Evolutionary conservation across 2,329 filamentous ascomycete genomes (phyloP), one percentile per base, ranked within the genome.

Genomic region (Aaosphaeria arxii): DNA sequence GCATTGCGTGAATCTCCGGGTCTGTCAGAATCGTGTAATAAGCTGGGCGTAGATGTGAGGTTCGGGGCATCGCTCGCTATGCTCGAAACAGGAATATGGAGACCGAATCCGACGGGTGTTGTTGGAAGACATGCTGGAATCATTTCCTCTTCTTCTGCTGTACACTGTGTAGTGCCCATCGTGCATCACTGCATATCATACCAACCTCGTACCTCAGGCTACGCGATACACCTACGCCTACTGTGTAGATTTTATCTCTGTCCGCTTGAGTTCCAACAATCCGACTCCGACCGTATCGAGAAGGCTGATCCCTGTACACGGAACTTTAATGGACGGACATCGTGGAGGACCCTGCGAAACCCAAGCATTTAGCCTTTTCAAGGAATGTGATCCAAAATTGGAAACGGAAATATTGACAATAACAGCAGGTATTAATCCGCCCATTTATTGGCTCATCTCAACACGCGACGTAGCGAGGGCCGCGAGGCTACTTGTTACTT

Each of bases 381-480:
- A 50, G 49, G 31, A 47, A 44, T 43, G 50, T 48, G 57, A 48
- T 57, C 66, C 67, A 65, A 64, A 65, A 62, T 58, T 63, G 57
- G 59, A 53, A 59, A 56, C 64, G 64, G 63, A 54, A 61, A 49
- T 63, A 58, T 61, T 57, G 59, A 62, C 62, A 59, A 66, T 64
- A 68, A 59, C 45, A 65, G 63, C 55, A 65, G 58, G 64, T 65
- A 50, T 55, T 59, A 61, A 59, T 60, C 53, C 33, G 51, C 50
- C 45, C 46, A 46, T 55, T 62, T 59, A 66, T 66, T 67, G 55
- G 55, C 52, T 67, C 63, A 64, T 65, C 56, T 66, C 58, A 54
- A 52, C 40, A 55, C 59, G 60, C 59, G 56, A 54, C 51, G 49
- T 55, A 55, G 62, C 57, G 59, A 61, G 52, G 17, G 53, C 59